These are phyloP conservation scores for Ceriops tagal DNA, from an alignment of 345 rosid genomes.

Conservation along the genomic window DNA sequence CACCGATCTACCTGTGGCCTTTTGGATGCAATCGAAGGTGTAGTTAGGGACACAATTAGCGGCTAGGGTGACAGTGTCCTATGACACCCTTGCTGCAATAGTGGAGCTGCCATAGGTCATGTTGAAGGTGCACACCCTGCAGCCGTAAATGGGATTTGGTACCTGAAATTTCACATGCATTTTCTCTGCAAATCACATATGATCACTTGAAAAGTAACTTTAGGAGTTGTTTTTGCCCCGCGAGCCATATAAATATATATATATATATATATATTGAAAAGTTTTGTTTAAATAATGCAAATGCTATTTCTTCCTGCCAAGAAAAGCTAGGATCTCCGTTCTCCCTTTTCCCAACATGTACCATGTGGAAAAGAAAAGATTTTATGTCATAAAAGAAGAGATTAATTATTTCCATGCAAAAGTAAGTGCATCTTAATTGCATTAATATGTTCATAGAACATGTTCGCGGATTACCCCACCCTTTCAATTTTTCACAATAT, in stretches of 20 bases:
- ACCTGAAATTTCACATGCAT: constrained; percentile 38
- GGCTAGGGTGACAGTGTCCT: constrained; percentile 62
- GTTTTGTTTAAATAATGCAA: not conserved
- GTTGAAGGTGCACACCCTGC: constrained; percentile 64
- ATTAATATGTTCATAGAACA: too few relatives aligned
- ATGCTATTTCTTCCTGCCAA: not conserved
- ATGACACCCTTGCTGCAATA: constrained; percentile 59
- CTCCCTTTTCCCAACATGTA: too few relatives aligned
- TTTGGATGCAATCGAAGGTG: constrained; percentile 79
- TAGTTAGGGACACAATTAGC: constrained; percentile 51
- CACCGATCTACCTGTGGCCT: constrained; percentile 57
- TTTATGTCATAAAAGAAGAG: too few relatives aligned
- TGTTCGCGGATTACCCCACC: too few relatives aligned
- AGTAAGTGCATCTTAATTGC: too few relatives aligned
- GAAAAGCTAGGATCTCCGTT: too few relatives aligned
- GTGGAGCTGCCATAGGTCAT: constrained; percentile 75
- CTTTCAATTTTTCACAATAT: too few relatives aligned
- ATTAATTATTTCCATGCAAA: too few relatives aligned
- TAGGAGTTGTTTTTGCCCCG: not conserved
- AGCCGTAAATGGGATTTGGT: constrained; percentile 59
- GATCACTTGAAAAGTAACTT: not conserved
- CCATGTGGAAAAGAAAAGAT: too few relatives aligned
- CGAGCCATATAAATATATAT: too few relatives aligned
- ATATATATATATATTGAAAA: too few relatives aligned
- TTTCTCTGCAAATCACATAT: not conserved